A percentile compares a stretch with the other conserved stretches of the same genome.
These are phyloP conservation scores for Boletus reticuloceps DNA, from an alignment of 768 basidiomycete genomes.

Conservation along the genomic window DNA sequence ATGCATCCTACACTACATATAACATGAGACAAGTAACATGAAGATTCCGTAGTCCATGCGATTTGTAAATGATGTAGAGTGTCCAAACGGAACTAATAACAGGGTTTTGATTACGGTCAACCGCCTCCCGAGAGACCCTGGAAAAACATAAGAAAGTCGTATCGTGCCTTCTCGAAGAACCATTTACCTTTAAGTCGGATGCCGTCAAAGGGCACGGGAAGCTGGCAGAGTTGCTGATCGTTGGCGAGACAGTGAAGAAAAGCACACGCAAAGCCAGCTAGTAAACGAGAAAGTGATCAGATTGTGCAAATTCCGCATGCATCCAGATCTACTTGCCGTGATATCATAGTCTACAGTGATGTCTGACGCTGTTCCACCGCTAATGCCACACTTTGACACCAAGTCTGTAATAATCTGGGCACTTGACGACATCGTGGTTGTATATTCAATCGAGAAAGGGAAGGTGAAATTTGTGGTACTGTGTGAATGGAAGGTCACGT, in stretches of 20 bases:
- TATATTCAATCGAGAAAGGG: slow-evolving; percentile 70
- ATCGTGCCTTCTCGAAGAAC: background rate
- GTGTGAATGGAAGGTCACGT: slow-evolving; percentile 49
- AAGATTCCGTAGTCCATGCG: slow-evolving; percentile 16
- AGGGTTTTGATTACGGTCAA: background rate
- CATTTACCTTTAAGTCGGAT: slow-evolving; percentile 25
- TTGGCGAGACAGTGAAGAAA: slow-evolving; percentile 64
- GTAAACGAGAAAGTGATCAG: slow-evolving; percentile 7
- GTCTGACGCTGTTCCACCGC: slow-evolving; percentile 42
- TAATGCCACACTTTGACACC: slow-evolving; percentile 57
- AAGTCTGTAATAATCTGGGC: slow-evolving; percentile 58
- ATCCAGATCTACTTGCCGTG: slow-evolving; percentile 38
- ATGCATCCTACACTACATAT: background rate
- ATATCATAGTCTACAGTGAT: slow-evolving; percentile 66
- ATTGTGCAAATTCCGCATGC: background rate
- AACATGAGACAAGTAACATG: background rate
- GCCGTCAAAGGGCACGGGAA: slow-evolving; percentile 63
- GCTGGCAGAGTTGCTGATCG: slow-evolving; percentile 55
- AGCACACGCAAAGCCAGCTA: slow-evolving; percentile 66
- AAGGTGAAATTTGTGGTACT: slow-evolving; percentile 67
- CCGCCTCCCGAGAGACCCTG: slow-evolving; percentile 16
- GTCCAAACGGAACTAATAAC: background rate
- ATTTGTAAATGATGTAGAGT: background rate
- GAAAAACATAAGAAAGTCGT: slow-evolving; percentile 11
- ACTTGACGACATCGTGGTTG: slow-evolving; percentile 49